Percentiles rank a stretch among this genome's conserved stretches.
Conservation (phyloP, 495 filamentous ascomycete genomes). For the Gamarada debralockiae region DNA sequence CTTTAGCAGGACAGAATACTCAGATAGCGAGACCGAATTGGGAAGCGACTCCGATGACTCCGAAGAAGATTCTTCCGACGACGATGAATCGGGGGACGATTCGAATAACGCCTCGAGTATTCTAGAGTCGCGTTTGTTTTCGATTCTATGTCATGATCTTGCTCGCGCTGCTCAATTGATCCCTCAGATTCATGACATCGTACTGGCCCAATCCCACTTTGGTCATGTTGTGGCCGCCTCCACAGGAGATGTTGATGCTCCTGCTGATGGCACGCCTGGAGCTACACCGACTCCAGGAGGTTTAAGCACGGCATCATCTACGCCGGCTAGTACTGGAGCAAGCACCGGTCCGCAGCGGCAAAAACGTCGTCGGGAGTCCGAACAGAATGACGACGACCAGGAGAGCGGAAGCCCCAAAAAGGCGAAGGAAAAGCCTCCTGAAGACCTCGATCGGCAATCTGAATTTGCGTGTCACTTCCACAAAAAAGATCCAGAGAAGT, state of each 20-base stretch:
- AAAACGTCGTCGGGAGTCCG: background rate
- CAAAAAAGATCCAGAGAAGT: background rate
- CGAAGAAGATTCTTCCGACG: background rate
- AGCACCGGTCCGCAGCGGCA: background rate
- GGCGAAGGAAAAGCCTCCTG: background rate
- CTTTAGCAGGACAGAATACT: background rate
- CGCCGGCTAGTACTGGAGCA: background rate
- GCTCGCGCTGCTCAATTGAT: background rate
- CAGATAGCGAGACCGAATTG: background rate
- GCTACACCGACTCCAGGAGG: background rate
- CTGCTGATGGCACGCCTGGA: background rate
- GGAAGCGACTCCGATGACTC: background rate
- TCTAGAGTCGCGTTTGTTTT: background rate
- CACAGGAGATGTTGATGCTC: background rate
- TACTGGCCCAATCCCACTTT: background rate
- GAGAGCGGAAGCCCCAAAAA: background rate
- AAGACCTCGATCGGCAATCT: background rate
- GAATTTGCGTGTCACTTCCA: conserved; percentile 1
- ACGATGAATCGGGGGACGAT: background rate
- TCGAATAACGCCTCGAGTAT: background rate
- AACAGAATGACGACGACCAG: background rate
- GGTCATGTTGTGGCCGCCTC: background rate
- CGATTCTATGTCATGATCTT: background rate
- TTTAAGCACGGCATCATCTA: background rate
- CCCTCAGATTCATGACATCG: background rate